These are phyloP conservation scores for Hymenoscyphus linearis DNA, from an alignment of 2,329 filamentous ascomycete species.

Conservation along the genomic window DNA sequence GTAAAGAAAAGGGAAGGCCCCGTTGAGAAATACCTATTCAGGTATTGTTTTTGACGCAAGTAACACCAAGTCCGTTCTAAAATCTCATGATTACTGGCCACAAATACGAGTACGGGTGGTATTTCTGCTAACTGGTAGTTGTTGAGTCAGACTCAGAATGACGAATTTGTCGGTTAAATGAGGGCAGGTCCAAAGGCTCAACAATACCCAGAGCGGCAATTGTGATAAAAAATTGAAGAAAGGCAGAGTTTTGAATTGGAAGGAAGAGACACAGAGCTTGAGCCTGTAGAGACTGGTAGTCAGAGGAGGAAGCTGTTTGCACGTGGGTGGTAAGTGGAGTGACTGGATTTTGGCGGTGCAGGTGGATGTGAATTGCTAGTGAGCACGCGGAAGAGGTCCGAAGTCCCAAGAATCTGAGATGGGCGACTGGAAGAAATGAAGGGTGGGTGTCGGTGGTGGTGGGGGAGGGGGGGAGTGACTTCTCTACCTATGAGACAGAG, in stretches of 20 bases:
- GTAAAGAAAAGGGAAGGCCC: background rate
- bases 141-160: background rate
- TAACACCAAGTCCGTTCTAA: conserved; percentile 4
- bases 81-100: conserved; percentile 19
- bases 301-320: conserved; percentile 1
- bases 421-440: background rate
- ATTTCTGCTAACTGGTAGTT: background rate
- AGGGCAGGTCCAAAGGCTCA: background rate
- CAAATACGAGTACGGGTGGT: background rate
- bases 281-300: background rate
- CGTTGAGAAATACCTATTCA: background rate
- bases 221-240: background rate
- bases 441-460: background rate
- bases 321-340: conserved; percentile 3
- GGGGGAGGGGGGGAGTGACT: background rate
- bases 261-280: background rate
- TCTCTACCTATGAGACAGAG: background rate
- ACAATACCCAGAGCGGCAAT: background rate
- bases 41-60: background rate
- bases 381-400: background rate
- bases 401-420: background rate
- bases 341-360: background rate
- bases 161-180: background rate
- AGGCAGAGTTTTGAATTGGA: background rate
- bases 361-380: background rate